Conservation (phyloP, 805 yeast species). For the Sugiyamaella floridensis region DNA sequence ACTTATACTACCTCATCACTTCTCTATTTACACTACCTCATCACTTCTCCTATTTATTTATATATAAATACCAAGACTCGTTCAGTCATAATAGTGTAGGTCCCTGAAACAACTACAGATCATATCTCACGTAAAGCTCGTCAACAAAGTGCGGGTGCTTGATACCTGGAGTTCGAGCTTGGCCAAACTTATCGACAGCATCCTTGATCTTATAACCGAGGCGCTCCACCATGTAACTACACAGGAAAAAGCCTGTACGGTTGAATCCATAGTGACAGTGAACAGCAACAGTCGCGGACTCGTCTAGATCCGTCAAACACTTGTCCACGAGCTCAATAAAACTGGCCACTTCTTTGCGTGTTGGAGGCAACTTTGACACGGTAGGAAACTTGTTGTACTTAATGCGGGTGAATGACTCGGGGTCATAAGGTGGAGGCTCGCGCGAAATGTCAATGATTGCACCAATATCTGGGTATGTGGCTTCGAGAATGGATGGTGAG, state of each 20-base stretch:
- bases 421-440: conserved; percentile 62
- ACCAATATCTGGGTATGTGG: conserved; percentile 41
- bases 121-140: conserved; percentile 59
- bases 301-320: conserved; percentile 30
- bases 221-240: conserved; percentile 58
- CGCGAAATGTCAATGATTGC: conserved; percentile 64
- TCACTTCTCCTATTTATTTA: not conserved
- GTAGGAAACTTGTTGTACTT: conserved; percentile 67
- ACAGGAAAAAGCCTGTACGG: conserved; percentile 66
- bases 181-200: conserved; percentile 53
- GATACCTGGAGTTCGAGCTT: conserved; percentile 62
- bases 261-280: conserved; percentile 83
- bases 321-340: conserved; percentile 50
- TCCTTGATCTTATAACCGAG: conserved; percentile 54
- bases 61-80: not conserved
- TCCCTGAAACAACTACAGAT: conserved; percentile 1
- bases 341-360: conserved; percentile 47
- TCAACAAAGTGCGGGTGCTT: conserved; percentile 73
- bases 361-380: conserved; percentile 71
- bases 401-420: conserved; percentile 45
- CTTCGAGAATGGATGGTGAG: conserved; percentile 52
- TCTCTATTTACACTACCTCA: not conserved
- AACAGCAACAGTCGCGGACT: conserved; percentile 36
- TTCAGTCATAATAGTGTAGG: not conserved
- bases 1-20: too few species aligned